Percentiles rank a stretch among this genome's conserved stretches.
Evolutionary conservation across 208 protist genomes (phyloP).

Genomic region (Trypanosoma cruzi): DNA sequence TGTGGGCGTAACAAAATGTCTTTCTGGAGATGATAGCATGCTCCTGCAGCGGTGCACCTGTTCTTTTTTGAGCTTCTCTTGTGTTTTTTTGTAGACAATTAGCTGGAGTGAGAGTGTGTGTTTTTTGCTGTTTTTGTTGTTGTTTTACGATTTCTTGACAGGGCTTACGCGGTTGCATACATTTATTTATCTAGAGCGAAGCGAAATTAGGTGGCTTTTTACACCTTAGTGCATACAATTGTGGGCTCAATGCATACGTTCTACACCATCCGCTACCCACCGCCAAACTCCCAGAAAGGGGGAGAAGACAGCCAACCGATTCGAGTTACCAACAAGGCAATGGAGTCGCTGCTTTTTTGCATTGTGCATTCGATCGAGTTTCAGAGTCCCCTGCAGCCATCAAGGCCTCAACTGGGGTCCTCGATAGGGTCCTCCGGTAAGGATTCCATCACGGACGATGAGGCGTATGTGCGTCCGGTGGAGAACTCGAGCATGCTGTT

Average conservation of each 20-base stretch:
- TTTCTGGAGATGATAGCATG: too few species aligned
- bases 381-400: constrained; percentile 50
- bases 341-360: constrained; percentile 62
- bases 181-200: background rate
- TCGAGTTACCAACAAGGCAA: constrained; percentile 61
- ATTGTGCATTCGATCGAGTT: constrained; percentile 80
- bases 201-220: background rate
- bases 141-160: background rate
- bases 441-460: background rate
- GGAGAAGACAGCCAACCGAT: constrained; percentile 37
- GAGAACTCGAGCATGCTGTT: constrained; percentile 26
- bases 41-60: too few species aligned
- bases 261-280: constrained; percentile 36
- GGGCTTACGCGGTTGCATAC: background rate
- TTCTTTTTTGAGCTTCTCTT: too few species aligned
- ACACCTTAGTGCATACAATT: background rate
- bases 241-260: constrained; percentile 30
- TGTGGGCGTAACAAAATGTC: too few species aligned
- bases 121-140: too few species aligned
- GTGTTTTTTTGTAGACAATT: background rate
- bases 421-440: constrained; percentile 1
- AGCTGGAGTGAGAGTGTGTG: too few species aligned
- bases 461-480: constrained; percentile 27
- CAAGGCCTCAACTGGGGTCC: background rate
- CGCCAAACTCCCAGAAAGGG: constrained; percentile 18